Base-by-base conservation (phyloP, 225 moss, liverwort and hornwort genomes). In the Lunularia cruciata region DNA sequence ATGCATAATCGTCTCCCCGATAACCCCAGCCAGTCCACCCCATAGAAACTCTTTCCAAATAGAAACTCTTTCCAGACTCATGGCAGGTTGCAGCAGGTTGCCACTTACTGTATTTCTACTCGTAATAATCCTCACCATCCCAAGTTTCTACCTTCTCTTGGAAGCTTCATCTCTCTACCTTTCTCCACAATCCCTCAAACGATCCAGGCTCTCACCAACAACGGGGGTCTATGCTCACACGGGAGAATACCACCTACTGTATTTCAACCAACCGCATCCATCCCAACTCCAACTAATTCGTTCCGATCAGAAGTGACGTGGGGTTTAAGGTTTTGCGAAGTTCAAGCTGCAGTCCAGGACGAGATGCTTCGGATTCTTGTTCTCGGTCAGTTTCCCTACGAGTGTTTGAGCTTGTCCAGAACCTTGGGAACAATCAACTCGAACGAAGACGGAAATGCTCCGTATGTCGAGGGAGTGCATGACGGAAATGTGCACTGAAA, bases 1-100 rank as follows among this genome's bases (percentile, higher is more conserved):
- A 42, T 82, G 82, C 82, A 82, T 82, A 30, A 78, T 11, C 32
- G 82, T 82, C 68, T 82, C 82, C 63, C 82, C 82, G 23, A 82
- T 63, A 3, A 54, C 82, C 11, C 82, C 82, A 9, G 82, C 82
- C 74, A 82, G 42, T 48, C 78, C 82, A 32, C 82, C 82, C 82
- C 82, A 82, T 65, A 82, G 11, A 38, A 78, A 82, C 57, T 82
- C 82, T 72, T 67, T 68, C 78, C 71, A 75, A 46, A 77, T 22
- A n/a, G n/a, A n/a, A n/a, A n/a, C n/a, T n/a, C n/a, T n/a, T 13
- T 12, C 53, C 20, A 27, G 51, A 78, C 57, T 72, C 82, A 82
- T 82, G 67, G 78, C 57, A 61, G 77, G 66, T 35, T 51, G 72
- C 16, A 59, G 35, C 59, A 34, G 28, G 25, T 43, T 20, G 34